Base-by-base conservation (phyloP, 768 basidiomycete species). In the Rickenella mellea region DNA sequence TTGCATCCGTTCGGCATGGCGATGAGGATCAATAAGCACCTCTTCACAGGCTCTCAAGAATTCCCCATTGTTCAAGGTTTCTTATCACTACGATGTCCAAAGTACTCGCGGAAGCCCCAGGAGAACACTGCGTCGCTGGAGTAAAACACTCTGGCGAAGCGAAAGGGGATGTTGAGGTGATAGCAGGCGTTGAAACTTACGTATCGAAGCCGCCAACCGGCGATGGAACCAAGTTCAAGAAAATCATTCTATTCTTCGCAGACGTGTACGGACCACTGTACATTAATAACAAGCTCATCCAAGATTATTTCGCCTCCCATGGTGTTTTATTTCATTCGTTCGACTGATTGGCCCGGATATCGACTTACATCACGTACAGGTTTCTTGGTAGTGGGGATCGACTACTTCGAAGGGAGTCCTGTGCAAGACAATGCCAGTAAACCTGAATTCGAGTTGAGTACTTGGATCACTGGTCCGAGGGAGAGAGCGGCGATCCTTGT, bases 331-430 rank as follows among this genome's bases (percentile, higher is more conserved):
- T 24, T 26, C 19, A 27, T 24, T 15, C 25, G 8, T 39, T 9
- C 19, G 3, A 25, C 31, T 26, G 22, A 21, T n/a, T 7, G 44
- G n/a, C 25, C 27, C 44, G n/a, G 1, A 17, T 19, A 14, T 27
- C 12, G 21, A 25, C 32, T 26, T 35, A 28, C 7, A n/a, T 11
- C 21, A 4, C n/a, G 6, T 15, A 27, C 17, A 21, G 11, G 79
- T 1, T 81, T 71, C 51, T 57, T 64, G 33, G 77, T 81, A 4
- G 55, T 80, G 4, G 77, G 76, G 2, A 56, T 73, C 30, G 80
- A 82, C 46, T 81, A 78, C 55, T 80, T 83, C 57, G 67, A 78
- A 39, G 76, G 79, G 6, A 74, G 80, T 41, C 63, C 70, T 9
- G 50, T 80, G 1, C 50, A 68, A n/a, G 41, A 50, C 1, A 66